These are phyloP conservation scores for Artemisia argyi DNA, from an alignment of 129 eudicot species.

Conservation along the genomic window DNA sequence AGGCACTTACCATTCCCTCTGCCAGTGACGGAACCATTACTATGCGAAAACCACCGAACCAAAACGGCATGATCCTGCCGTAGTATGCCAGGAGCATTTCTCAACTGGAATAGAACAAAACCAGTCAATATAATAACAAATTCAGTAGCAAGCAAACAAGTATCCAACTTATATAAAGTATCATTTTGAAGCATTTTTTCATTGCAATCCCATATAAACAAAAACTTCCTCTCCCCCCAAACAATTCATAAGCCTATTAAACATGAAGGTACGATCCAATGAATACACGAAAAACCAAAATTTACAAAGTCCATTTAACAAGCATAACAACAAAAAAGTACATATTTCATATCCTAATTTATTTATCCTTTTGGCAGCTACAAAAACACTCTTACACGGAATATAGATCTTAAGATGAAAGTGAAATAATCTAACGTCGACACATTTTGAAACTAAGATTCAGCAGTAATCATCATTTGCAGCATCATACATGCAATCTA, in stretches of 20 bases:
- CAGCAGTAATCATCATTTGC: no score
- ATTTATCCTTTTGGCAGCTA: background rate
- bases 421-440: no score
- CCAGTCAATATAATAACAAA: background rate
- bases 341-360: slow-evolving; percentile 1
- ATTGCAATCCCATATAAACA: background rate
- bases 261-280: background rate
- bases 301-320: background rate
- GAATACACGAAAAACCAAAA: slow-evolving; percentile 19
- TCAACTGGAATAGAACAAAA: slow-evolving; percentile 43
- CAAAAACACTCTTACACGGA: no score
- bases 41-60: slow-evolving; percentile 58
- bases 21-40: slow-evolving; percentile 34
- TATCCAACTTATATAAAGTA: background rate
- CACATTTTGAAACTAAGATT: no score
- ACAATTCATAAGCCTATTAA: background rate
- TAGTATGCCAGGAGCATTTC: slow-evolving; percentile 24
- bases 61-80: slow-evolving; percentile 49
- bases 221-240: no score
- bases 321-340: background rate
- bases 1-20: slow-evolving; percentile 54
- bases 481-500: no score
- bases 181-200: background rate
- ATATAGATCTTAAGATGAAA: no score
- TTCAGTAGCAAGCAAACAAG: background rate